A percentile compares a stretch with the other conserved stretches of the same genome.
Evolutionary conservation across 2,329 filamentous ascomycete genomes (phyloP).

Genomic region (Mycosphaerella sp.): DNA sequence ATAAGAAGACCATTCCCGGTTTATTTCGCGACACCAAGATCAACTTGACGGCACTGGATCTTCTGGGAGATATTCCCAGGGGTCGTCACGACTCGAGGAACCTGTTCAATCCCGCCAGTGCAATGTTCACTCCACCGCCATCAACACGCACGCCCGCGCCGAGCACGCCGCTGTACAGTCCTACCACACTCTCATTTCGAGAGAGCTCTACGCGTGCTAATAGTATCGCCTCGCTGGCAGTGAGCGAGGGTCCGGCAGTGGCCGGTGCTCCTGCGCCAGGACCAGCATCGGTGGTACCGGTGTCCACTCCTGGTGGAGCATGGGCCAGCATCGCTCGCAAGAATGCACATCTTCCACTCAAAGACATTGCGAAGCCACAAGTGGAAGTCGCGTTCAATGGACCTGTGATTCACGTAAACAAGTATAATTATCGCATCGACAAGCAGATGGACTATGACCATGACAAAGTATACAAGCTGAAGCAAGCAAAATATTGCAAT

Average conservation of each 20-base stretch:
- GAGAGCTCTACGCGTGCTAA: conserved; percentile 19
- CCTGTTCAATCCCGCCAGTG: conserved; percentile 28
- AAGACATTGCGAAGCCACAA: conserved; percentile 19
- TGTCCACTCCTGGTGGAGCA: conserved; percentile 2
- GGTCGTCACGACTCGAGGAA: conserved; percentile 29
- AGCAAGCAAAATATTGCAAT: conserved; percentile 59
- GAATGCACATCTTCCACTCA: conserved; percentile 19
- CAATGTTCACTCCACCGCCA: conserved; percentile 25
- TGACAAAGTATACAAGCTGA: conserved; percentile 53
- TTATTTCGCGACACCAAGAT: conserved; percentile 52
- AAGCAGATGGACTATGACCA: conserved; percentile 47
- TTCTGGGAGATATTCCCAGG: conserved; percentile 21
- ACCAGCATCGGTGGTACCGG: background rate
- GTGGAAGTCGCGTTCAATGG: conserved; percentile 11
- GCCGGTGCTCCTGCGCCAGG: conserved; percentile 4
- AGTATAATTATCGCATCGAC: conserved; percentile 55
- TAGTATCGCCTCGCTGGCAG: conserved; percentile 18
- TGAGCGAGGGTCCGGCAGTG: conserved; percentile 15
- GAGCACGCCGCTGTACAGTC: conserved; percentile 16
- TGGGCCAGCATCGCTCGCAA: conserved; percentile 22
- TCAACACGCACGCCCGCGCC: conserved; percentile 15
- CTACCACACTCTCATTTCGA: conserved; percentile 10
- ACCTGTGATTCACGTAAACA: conserved; percentile 49
- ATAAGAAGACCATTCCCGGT: conserved; percentile 45
- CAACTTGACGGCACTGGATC: conserved; percentile 21